These are phyloP conservation scores for Aspergillus novofumigatus DNA, from an alignment of 2,329 filamentous ascomycete species.

Conservation along the genomic window DNA sequence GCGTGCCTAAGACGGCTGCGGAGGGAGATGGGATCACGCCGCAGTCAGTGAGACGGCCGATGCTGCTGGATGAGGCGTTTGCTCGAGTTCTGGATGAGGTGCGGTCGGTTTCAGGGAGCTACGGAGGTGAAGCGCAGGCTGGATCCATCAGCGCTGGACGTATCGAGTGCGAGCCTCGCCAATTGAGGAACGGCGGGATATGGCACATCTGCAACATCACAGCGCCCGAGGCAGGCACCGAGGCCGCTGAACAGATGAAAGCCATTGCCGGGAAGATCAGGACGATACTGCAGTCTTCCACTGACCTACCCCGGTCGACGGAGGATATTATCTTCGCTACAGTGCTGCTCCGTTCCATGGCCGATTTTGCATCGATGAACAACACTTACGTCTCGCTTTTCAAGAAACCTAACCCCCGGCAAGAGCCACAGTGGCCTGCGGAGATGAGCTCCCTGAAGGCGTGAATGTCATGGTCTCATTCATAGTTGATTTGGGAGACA, in stretches of 20 bases:
- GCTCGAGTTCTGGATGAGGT: constrained; percentile 31
- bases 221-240: constrained; percentile 36
- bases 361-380: constrained; percentile 73
- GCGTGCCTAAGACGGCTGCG: constrained; percentile 45
- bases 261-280: constrained; percentile 17
- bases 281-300: constrained; percentile 21
- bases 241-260: constrained; percentile 40
- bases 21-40: constrained; percentile 16
- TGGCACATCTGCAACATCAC: constrained; percentile 38
- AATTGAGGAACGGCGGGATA: constrained; percentile 20
- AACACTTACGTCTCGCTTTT: constrained; percentile 72
- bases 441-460: constrained; percentile 58
- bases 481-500: constrained; percentile 38
- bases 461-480: constrained; percentile 59
- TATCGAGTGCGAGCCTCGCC: constrained; percentile 9
- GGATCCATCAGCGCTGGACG: not conserved
- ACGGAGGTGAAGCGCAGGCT: not conserved
- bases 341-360: constrained; percentile 73
- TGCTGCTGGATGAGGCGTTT: constrained; percentile 64
- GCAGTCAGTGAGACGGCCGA: constrained; percentile 49
- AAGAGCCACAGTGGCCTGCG: constrained; percentile 76
- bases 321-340: constrained; percentile 47
- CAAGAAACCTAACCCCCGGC: constrained; percentile 75
- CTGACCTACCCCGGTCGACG: constrained; percentile 16
- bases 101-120: not conserved